These are phyloP conservation scores for Ophiostoma triangulosporum DNA, from an alignment of 2,329 filamentous ascomycete species.

Conservation along the genomic window DNA sequence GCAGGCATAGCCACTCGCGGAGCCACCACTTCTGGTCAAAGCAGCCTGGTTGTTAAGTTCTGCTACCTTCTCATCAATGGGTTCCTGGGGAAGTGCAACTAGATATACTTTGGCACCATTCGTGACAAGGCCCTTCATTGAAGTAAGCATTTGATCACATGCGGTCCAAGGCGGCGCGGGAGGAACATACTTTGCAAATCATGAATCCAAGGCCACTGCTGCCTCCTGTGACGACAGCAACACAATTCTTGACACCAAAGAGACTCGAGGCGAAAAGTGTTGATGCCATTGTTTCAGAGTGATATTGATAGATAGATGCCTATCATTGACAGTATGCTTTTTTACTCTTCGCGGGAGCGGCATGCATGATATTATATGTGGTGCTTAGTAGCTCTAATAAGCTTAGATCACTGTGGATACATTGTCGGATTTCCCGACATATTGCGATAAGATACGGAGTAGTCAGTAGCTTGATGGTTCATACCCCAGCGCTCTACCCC, in stretches of 20 bases:
- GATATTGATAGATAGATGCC: no score
- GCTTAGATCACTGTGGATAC: not conserved
- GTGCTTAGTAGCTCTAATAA: no score
- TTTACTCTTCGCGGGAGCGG: no score
- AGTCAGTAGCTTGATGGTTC: no score
- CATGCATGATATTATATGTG: no score
- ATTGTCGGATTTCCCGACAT: not conserved
- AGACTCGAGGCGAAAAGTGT: not conserved
- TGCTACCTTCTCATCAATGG: conserved; percentile 45
- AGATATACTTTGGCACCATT: conserved; percentile 62
- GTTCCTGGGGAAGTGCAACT: conserved; percentile 49
- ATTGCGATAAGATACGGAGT: no score
- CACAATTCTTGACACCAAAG: conserved; percentile 17
- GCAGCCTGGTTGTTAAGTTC: conserved; percentile 44
- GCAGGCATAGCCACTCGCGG: conserved; percentile 27
- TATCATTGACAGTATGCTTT: not conserved
- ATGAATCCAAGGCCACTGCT: conserved; percentile 23
- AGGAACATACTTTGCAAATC: conserved; percentile 13
- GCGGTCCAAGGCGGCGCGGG: not conserved
- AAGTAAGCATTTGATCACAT: not conserved
- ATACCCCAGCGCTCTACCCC: no score
- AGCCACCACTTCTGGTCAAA: not conserved
- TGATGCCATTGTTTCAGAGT: conserved; percentile 1
- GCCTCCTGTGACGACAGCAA: conserved; percentile 23
- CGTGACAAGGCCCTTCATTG: conserved; percentile 27